These are phyloP conservation scores for Globisporangium cylindrosporum DNA, from an alignment of 352 stramenopile genomes.

Conservation along the genomic window DNA sequence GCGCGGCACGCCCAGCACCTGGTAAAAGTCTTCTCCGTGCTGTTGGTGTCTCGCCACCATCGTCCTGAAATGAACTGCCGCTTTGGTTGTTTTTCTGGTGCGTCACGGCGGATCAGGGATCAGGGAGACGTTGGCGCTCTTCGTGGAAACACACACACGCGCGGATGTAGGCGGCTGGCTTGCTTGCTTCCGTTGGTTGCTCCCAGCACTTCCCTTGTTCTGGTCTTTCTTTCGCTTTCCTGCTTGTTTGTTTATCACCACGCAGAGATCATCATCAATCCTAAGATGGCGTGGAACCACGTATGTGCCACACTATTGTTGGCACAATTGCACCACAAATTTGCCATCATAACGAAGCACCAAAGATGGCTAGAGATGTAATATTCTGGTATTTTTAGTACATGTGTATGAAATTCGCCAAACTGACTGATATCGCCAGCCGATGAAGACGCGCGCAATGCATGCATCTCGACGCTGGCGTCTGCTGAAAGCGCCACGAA, in stretches of 20 bases:
- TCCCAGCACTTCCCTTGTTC: background rate
- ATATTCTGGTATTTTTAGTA: conserved; percentile 8
- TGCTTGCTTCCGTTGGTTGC: background rate
- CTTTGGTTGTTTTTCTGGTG: background rate
- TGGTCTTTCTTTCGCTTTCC: background rate
- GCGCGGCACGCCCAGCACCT: conserved; percentile 58
- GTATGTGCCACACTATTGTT: background rate
- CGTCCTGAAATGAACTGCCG: background rate
- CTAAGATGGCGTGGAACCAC: background rate
- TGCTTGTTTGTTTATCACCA: conserved; percentile 4
- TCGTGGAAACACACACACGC: background rate
- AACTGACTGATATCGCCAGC: background rate
- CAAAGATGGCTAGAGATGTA: conserved; percentile 1
- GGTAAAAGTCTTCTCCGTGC: conserved; percentile 43
- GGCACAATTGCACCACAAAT: too few relatives aligned
- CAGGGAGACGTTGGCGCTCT: background rate
- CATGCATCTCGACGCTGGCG: background rate
- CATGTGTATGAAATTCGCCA: background rate
- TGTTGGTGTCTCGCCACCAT: conserved; percentile 18
- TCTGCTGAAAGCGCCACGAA: background rate
- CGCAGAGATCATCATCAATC: background rate
- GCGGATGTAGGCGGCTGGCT: background rate
- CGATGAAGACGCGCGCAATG: background rate
- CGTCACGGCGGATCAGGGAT: background rate
- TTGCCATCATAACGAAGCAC: too few relatives aligned